Evolutionary conservation across 148 eudicot genomes (phyloP).

Genomic region (Spergularia marina): DNA sequence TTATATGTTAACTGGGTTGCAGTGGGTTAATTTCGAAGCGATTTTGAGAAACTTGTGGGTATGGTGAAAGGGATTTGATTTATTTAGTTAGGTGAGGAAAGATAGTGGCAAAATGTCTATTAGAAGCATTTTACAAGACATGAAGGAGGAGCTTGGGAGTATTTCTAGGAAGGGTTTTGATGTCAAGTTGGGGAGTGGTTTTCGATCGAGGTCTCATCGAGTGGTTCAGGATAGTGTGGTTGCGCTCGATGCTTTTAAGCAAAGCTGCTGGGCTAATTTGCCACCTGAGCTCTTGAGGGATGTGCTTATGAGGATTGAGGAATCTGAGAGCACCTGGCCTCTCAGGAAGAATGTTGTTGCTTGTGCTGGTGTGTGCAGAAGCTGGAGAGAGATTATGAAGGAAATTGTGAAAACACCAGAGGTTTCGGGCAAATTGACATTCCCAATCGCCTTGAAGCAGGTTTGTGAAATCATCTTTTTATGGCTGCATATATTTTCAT

Average conservation of each 20-base stretch:
- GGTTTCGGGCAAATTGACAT: slow-evolving; percentile 65
- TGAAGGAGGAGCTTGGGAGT: slow-evolving; percentile 80
- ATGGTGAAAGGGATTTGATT: slow-evolving; percentile 14
- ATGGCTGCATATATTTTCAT: neutral
- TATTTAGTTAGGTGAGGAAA: slow-evolving; percentile 2
- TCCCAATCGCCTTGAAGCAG: slow-evolving; percentile 96
- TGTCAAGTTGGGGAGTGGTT: slow-evolving; percentile 50
- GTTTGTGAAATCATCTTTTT: slow-evolving; percentile 29
- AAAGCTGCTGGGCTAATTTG: slow-evolving; percentile 92
- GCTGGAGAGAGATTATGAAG: slow-evolving; percentile 82
- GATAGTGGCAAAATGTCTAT: slow-evolving; percentile 49
- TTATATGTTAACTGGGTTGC: neutral
- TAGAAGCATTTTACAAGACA: slow-evolving; percentile 66
- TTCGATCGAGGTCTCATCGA: slow-evolving; percentile 72
- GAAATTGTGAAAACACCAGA: slow-evolving; percentile 70
- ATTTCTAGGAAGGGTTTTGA: slow-evolving; percentile 79
- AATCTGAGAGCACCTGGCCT: slow-evolving; percentile 72
- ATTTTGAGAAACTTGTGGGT: neutral
- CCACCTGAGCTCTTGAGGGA: slow-evolving; percentile 89
- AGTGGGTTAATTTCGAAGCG: neutral
- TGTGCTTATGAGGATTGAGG: slow-evolving; percentile 79
- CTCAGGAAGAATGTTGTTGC: slow-evolving; percentile 63
- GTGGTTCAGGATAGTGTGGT: slow-evolving; percentile 61
- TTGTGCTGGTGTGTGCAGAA: slow-evolving; percentile 88
- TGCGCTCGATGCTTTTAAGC: slow-evolving; percentile 63